A percentile compares a stretch with the other conserved stretches of the same genome.
Evolutionary conservation across 2,329 filamentous ascomycete species (phyloP).

Genomic region (Cercospora zeina): DNA sequence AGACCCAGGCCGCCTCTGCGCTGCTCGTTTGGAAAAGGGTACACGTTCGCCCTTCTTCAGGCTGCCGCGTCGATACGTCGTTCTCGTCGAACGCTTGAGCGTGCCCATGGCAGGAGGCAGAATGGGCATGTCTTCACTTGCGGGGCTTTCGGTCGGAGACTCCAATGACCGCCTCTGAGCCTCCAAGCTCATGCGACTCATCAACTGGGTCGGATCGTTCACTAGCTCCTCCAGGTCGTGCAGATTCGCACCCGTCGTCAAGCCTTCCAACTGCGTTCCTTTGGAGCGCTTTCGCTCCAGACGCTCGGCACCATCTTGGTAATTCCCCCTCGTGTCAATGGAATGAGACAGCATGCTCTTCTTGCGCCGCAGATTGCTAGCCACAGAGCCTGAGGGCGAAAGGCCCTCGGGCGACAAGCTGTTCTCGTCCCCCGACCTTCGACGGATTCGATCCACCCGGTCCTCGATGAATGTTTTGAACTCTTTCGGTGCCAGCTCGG

Average conservation of each 20-base stretch:
- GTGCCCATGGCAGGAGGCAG: conserved; percentile 71
- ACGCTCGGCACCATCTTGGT: conserved; percentile 80
- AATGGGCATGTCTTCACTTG: conserved; percentile 76
- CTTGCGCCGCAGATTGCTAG: conserved; percentile 72
- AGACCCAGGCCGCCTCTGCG: conserved; percentile 62
- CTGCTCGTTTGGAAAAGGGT: conserved; percentile 71
- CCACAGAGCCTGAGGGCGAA: conserved; percentile 56
- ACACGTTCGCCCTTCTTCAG: conserved; percentile 74
- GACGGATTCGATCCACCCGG: conserved; percentile 82
- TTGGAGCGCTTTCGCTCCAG: conserved; percentile 71
- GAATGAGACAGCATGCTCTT: conserved; percentile 95
- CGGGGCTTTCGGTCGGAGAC: conserved; percentile 42
- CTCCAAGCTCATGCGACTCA: conserved; percentile 67
- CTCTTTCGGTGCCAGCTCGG: conserved; percentile 89
- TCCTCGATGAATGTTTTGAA: conserved; percentile 97
- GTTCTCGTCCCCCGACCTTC: conserved; percentile 71
- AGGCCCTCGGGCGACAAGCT: conserved; percentile 60
- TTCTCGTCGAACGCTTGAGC: conserved; percentile 84
- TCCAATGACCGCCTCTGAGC: conserved; percentile 41
- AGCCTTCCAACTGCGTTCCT: conserved; percentile 47
- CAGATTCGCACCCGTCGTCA: conserved; percentile 63
- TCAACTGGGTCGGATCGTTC: conserved; percentile 71
- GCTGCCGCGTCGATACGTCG: conserved; percentile 87
- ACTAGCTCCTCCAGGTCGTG: conserved; percentile 76
- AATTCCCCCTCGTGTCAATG: conserved; percentile 74